Base-by-base conservation (phyloP, 345 rosid genomes). In the Nephelium lappaceum region DNA sequence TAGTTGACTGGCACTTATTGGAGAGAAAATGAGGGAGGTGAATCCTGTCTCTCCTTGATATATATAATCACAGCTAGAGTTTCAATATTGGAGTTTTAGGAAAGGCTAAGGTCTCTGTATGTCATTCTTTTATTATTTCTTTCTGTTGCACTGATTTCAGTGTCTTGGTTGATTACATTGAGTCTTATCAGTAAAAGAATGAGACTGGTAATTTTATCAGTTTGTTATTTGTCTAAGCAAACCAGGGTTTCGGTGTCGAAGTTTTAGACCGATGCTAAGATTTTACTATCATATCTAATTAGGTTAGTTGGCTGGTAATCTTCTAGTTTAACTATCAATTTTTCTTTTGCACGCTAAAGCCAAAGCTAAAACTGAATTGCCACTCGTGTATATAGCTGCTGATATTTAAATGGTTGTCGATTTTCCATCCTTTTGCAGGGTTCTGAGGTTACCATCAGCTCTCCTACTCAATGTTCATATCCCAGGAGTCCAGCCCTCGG, bases 401-500 rank as follows among this genome's bases (percentile, higher is more conserved):
- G 14, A 60, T 60, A 2, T n/a, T 23, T 60, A 60, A n/a, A 21
- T 25, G 25, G 11, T 55, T 76, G 45, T 41, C 18, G 21, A 16
- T 73, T 39, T 77, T 12, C 24, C 39, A 45, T 7, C n/a, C 18
- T 68, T 75, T 78, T 69, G 58, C 84, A 96, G 99, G 95, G 84
- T 80, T 88, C 90, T 14, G 84, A 96, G 66, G 91, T 94, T 80
- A 86, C 68, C 19, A 68, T 85, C 82, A 68, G 72, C 19, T 61
- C 89, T 64, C 58, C 86, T 11, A 83, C 85, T 7, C 86, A 81
- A 71, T 96, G 98, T 81, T 82, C 87, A 11, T 94, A 90, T 82
- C 88, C 92, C 31, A 82, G 90, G 78, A 94, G 90, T 81, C 92
- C 93, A 43, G 98, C 98, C 38, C 84, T 84, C 23, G 83, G 82